A percentile compares a stretch with the other conserved stretches of the same genome.
phyloP scores from a whole-genome alignment of 2,329 filamentous ascomycete genomes.

The Talaromyces sp. region DNA sequence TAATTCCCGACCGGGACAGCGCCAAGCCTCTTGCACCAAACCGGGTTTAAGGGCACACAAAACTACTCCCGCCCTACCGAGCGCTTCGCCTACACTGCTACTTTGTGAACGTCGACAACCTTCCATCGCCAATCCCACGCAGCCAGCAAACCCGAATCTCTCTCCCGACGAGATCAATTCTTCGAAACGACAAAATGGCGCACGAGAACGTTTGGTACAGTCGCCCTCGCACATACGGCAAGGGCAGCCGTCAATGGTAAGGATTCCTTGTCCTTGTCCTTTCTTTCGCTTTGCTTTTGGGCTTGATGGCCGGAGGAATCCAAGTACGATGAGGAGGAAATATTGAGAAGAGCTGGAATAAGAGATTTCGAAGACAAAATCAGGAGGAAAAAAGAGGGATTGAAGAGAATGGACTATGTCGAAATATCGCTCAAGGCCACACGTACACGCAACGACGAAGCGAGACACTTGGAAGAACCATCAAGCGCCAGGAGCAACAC shows the following conservation, averaged over 20 bases:
- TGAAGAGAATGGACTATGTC: not conserved
- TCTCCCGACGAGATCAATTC: not conserved
- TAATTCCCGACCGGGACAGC: not conserved
- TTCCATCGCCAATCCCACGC: not conserved
- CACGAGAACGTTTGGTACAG: constrained; percentile 99
- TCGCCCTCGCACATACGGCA: constrained; percentile 86
- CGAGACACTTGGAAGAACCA: not conserved
- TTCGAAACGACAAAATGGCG: constrained; percentile 58
- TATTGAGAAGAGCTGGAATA: too few relatives aligned
- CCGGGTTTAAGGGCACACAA: constrained; percentile 10
- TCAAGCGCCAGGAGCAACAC: not conserved
- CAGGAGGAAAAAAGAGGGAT: not conserved
- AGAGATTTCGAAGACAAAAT: too few relatives aligned
- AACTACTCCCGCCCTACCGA: not conserved
- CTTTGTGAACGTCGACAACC: not conserved
- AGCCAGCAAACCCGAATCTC: not conserved
- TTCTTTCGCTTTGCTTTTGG: not conserved
- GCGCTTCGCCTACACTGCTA: not conserved
- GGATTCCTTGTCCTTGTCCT: constrained; percentile 36
- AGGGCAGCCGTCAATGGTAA: constrained; percentile 92
- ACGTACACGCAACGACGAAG: not conserved
- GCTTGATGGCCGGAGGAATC: not conserved
- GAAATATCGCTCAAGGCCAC: not conserved
- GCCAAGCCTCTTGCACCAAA: constrained; percentile 3
- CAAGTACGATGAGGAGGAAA: not conserved